phyloP scores from a whole-genome alignment of 345 rosid genomes.

The Euphorbia pulcherrima region DNA sequence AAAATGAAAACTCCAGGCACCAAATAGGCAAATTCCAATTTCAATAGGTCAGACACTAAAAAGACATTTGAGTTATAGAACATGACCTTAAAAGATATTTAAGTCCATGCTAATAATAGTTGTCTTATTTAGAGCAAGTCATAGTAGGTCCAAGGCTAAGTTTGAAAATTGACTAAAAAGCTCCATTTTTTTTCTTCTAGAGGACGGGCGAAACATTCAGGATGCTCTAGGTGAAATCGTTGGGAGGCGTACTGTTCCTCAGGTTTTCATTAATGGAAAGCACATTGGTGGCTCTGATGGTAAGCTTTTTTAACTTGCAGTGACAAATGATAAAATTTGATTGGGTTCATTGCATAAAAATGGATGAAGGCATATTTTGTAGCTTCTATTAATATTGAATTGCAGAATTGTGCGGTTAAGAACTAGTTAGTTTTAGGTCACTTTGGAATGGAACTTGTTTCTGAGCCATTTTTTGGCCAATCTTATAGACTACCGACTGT shows the following conservation, averaged over 20 bases:
- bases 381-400: too few species aligned
- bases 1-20: too few species aligned
- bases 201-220: conserved; percentile 69
- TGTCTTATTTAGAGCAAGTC: background rate
- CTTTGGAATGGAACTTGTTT: background rate
- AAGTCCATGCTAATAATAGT: background rate
- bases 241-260: conserved; percentile 85
- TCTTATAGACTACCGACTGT: too few species aligned
- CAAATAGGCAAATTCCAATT: too few species aligned
- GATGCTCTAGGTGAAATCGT: conserved; percentile 55
- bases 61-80: too few species aligned
- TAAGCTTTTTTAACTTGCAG: conserved; percentile 17
- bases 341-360: background rate
- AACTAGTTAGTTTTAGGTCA: background rate
- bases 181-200: conserved; percentile 31
- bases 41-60: too few species aligned
- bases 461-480: background rate
- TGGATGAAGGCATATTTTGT: too few species aligned
- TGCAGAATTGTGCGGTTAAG: too few species aligned
- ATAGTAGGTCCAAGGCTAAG: background rate
- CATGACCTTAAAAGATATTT: too few species aligned
- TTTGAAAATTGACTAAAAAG: background rate
- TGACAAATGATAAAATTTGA: background rate
- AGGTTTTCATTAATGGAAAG: conserved; percentile 77
- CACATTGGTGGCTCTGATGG: conserved; percentile 96